Percentiles rank a stretch among this genome's conserved stretches.
Evolutionary conservation across 495 filamentous ascomycete genomes (phyloP).

Genomic region (Penicillium egyptiacum): DNA sequence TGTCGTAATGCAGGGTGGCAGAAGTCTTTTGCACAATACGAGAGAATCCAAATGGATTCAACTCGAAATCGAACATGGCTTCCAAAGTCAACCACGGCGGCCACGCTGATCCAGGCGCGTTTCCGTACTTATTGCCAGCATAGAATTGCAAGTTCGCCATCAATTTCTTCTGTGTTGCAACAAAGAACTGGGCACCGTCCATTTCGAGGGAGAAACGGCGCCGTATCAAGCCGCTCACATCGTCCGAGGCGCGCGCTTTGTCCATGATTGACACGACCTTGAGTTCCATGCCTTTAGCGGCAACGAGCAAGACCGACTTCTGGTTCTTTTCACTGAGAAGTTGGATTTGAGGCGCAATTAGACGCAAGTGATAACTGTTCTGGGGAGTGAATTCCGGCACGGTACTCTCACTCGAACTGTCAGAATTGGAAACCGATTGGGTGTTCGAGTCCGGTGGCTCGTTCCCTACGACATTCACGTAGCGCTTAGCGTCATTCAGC

Average conservation of each 20-base stretch:
- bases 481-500: conserved; percentile 78
- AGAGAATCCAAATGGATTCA: conserved; percentile 92
- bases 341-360: conserved; percentile 97
- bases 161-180: conserved; percentile 88
- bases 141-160: conserved; percentile 85
- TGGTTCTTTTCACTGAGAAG: conserved; percentile 96
- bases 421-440: conserved; percentile 35
- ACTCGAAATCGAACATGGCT: conserved; percentile 93
- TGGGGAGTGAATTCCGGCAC: conserved; percentile 88
- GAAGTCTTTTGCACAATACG: conserved; percentile 94
- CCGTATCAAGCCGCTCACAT: conserved; percentile 92
- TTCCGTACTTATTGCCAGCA: conserved; percentile 88
- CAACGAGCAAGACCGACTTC: conserved; percentile 88
- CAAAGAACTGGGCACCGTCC: conserved; percentile 97
- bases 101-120: conserved; percentile 81
- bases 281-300: conserved; percentile 93
- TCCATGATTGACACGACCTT: conserved; percentile 98
- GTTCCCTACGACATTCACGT: conserved; percentile 70
- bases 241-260: conserved; percentile 85
- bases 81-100: conserved; percentile 97
- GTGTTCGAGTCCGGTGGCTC: conserved; percentile 35
- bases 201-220: conserved; percentile 90
- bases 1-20: conserved; percentile 90
- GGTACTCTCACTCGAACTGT: conserved; percentile 70
- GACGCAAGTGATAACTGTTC: conserved; percentile 88